Evolutionary conservation across 2,329 filamentous ascomycete genomes (phyloP).

Genomic region (Trichoderma breve): DNA sequence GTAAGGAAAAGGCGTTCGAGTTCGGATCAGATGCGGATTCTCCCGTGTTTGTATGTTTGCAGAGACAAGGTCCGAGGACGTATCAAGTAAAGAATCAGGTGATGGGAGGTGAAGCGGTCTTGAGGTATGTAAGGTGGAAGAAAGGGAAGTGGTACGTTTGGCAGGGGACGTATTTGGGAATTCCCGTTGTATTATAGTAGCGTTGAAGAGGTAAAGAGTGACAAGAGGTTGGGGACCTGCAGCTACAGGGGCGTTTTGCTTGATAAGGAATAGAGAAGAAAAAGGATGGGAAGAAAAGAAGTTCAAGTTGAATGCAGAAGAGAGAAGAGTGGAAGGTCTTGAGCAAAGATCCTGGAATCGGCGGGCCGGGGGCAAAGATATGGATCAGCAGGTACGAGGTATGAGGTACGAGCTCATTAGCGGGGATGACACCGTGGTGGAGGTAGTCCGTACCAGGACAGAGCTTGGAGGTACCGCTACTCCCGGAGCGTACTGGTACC

Average conservation of each 20-base stretch:
- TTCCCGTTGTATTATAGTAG: constrained; percentile 16
- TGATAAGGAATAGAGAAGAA: constrained; percentile 7
- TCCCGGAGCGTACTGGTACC: neutral
- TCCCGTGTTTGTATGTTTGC: neutral
- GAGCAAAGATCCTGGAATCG: constrained; percentile 6
- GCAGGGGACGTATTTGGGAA: neutral
- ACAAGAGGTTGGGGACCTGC: constrained; percentile 19
- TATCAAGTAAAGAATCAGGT: constrained; percentile 11
- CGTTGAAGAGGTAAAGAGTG: constrained; percentile 15
- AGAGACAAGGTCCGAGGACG: neutral
- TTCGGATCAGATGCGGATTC: neutral
- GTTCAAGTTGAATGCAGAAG: constrained; percentile 9
- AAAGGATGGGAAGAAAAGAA: constrained; percentile 4
- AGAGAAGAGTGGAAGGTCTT: constrained; percentile 18
- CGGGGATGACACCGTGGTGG: neutral
- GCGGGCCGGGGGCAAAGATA: constrained; percentile 11
- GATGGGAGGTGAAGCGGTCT: neutral
- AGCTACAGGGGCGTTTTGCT: constrained; percentile 10
- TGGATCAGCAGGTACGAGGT: constrained; percentile 17
- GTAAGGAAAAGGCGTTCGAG: neutral
- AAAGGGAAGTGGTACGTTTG: constrained; percentile 3
- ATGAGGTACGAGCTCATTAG: constrained; percentile 6
- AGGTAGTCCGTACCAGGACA: neutral
- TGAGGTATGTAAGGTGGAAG: neutral
- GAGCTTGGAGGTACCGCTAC: neutral